These are phyloP conservation scores for Penicillium sp. DNA, from an alignment of 2,329 filamentous ascomycete species.

Conservation along the genomic window DNA sequence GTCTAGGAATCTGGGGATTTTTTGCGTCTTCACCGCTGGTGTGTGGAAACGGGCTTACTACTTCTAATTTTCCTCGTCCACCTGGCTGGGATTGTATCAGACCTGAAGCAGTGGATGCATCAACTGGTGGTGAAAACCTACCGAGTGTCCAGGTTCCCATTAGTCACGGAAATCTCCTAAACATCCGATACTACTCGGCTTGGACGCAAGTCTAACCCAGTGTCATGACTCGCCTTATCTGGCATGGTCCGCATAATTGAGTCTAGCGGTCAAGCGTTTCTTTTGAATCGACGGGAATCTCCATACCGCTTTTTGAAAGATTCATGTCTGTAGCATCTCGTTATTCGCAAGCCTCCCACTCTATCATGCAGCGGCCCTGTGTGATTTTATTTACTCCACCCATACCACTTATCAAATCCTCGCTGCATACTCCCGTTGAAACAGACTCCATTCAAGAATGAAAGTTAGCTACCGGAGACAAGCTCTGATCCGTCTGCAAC, in stretches of 20 bases:
- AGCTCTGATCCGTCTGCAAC: slow-evolving; percentile 8
- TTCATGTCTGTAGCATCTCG: neutral
- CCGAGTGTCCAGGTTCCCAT: neutral
- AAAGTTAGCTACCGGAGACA: neutral
- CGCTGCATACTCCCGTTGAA: slow-evolving; percentile 7
- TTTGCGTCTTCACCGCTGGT: slow-evolving; percentile 19
- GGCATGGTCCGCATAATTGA: neutral
- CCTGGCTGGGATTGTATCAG: slow-evolving; percentile 5
- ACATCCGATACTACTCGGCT: slow-evolving; percentile 8
- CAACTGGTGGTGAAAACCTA: neutral
- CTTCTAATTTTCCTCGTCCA: neutral
- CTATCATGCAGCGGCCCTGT: slow-evolving; percentile 8
- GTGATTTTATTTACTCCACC: slow-evolving; percentile 1
- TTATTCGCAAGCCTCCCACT: neutral
- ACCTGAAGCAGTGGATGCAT: neutral
- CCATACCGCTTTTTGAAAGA: slow-evolving; percentile 6
- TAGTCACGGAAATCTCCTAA: slow-evolving; percentile 2
- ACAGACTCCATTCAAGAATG: neutral
- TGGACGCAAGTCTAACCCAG: slow-evolving; percentile 5
- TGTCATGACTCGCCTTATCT: slow-evolving; percentile 8
- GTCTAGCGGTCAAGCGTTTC: slow-evolving; percentile 7
- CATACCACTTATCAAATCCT: neutral
- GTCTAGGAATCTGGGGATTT: neutral
- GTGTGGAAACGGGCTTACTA: neutral
- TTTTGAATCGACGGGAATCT: neutral